These are phyloP conservation scores for Thuidium tamariscinum DNA, from an alignment of 225 moss, liverwort and hornwort species.

Conservation along the genomic window DNA sequence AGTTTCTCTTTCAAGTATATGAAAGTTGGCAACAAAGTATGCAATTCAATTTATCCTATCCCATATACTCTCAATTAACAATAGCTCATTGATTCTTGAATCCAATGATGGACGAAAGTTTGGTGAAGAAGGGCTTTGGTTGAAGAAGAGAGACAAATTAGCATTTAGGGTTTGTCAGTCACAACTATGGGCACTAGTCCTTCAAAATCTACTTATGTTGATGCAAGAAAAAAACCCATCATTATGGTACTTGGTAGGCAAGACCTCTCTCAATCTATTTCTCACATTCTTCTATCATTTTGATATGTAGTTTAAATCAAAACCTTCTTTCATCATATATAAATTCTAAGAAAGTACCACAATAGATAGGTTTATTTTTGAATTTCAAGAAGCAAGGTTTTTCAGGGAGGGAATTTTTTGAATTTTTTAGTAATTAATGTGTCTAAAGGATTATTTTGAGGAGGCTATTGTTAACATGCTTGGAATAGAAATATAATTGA, in stretches of 20 bases:
- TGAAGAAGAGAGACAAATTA: neutral
- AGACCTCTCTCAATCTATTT: neutral
- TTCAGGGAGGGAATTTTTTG: fast-evolving
- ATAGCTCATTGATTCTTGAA: neutral
- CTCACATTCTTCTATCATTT: neutral
- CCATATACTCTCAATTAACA: neutral
- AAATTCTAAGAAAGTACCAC: fast-evolving
- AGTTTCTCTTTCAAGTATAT: neutral
- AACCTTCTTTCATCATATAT: no score
- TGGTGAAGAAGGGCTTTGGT: slow-evolving; percentile 2
- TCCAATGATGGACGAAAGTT: neutral
- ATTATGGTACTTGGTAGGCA: slow-evolving; percentile 16
- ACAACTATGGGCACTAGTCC: neutral
- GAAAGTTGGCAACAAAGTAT: neutral
- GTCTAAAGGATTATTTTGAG: neutral
- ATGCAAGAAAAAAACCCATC: neutral
- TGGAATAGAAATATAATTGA: neutral
- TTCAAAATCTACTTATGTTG: neutral
- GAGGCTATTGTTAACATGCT: fast-evolving
- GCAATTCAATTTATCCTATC: neutral
- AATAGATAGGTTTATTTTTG: no score
- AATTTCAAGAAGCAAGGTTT: neutral
- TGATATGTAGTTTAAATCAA: fast-evolving
- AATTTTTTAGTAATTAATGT: fast-evolving
- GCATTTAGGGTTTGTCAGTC: neutral